Percentiles rank a stretch among this genome's conserved stretches.
Evolutionary conservation across 768 basidiomycete species (phyloP).

Genomic region (Boletus sp.): DNA sequence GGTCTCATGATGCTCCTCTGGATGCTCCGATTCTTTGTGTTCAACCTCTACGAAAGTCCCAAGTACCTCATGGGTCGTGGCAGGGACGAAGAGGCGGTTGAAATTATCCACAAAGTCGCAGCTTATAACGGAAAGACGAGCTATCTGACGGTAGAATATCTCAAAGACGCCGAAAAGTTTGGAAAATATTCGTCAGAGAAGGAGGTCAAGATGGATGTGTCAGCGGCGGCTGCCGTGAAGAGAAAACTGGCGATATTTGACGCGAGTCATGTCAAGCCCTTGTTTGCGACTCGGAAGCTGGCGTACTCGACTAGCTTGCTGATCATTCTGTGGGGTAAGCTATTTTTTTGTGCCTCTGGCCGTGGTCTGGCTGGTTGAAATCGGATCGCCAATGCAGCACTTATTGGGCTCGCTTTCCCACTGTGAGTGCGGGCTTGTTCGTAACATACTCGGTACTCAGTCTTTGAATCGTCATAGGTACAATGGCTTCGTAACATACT

Average conservation of each 20-base stretch:
- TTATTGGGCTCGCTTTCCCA: constrained; percentile 78
- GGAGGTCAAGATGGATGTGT: constrained; percentile 32
- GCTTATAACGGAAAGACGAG: constrained; percentile 53
- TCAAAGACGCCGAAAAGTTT: constrained; percentile 29
- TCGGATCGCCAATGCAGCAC: constrained; percentile 37
- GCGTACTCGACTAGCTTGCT: constrained; percentile 51
- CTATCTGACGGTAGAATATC: constrained; percentile 49
- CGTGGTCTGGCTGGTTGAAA: background rate
- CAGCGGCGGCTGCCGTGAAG: constrained; percentile 35
- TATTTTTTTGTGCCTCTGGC: background rate
- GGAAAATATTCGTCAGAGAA: constrained; percentile 7
- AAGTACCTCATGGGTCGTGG: constrained; percentile 73
- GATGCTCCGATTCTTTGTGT: constrained; percentile 61
- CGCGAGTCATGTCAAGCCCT: constrained; percentile 42
- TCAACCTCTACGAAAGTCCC: constrained; percentile 67
- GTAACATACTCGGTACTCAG: background rate
- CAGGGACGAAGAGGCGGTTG: constrained; percentile 57
- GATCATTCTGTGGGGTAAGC: constrained; percentile 52
- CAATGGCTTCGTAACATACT: constrained; percentile 53
- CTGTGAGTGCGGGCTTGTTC: constrained; percentile 38
- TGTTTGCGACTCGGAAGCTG: constrained; percentile 51
- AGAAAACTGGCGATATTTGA: constrained; percentile 42
- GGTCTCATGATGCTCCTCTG: constrained; percentile 66
- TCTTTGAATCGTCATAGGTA: constrained; percentile 38
- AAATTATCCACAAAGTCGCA: constrained; percentile 61